Percentiles rank a stretch among this genome's conserved stretches.
Conservation (phyloP, 2,329 filamentous ascomycete species). For the Monosporascus sp. region DNA sequence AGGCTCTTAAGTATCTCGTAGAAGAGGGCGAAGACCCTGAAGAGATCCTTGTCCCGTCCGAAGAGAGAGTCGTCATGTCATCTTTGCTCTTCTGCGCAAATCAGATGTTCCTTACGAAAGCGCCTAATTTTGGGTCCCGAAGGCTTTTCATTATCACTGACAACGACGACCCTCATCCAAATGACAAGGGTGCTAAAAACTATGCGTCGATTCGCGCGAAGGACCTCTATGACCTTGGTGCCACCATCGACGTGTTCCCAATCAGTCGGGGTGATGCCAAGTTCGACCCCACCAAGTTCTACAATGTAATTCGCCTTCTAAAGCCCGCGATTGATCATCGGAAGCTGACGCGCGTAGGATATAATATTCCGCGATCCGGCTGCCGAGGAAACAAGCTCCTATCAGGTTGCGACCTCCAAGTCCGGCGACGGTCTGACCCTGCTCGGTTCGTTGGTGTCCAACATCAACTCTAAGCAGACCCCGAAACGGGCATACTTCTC, state of each 20-base stretch:
- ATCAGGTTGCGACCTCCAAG: conserved; percentile 57
- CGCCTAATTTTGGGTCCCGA: conserved; percentile 87
- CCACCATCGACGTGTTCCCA: conserved; percentile 88
- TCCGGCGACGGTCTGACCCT: conserved; percentile 72
- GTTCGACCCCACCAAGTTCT: conserved; percentile 84
- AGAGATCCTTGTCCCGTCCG: conserved; percentile 63
- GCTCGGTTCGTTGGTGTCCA: conserved; percentile 74
- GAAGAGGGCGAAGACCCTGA: conserved; percentile 71
- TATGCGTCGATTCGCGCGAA: conserved; percentile 83
- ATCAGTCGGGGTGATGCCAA: conserved; percentile 65
- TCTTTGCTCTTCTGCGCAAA: conserved; percentile 93
- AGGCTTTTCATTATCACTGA: conserved; percentile 95
- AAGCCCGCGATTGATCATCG: conserved; percentile 6
- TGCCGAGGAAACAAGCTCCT: conserved; percentile 60
- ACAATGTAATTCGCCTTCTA: conserved; percentile 61
- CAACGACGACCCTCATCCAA: conserved; percentile 76
- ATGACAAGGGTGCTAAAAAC: conserved; percentile 66
- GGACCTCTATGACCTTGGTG: conserved; percentile 89
- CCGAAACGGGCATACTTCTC: conserved; percentile 83
- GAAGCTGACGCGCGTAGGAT: conserved; percentile 50
- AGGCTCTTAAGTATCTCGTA: conserved; percentile 66
- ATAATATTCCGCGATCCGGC: conserved; percentile 79
- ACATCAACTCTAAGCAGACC: conserved; percentile 85
- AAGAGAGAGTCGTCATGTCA: conserved; percentile 71
- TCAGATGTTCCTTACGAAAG: conserved; percentile 91